phyloP scores from a whole-genome alignment of 495 filamentous ascomycete species.

The Aspergillus mulundensis region DNA sequence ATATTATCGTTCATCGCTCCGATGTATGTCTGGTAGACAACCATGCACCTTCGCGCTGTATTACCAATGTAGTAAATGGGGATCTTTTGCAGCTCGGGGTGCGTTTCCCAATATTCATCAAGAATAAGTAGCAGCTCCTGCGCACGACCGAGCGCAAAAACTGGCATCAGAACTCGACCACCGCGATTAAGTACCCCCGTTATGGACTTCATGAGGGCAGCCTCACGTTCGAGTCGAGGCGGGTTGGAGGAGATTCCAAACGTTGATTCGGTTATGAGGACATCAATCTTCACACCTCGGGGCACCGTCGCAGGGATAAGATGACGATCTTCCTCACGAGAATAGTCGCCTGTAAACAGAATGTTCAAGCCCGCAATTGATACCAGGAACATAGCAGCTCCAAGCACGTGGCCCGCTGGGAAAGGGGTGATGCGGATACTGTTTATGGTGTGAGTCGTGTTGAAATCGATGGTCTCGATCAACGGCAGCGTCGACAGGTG shows the following conservation, averaged over 20 bases:
- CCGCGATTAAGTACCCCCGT: constrained; percentile 85
- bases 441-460: constrained; percentile 94
- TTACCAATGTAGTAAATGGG: constrained; percentile 98
- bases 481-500: constrained; percentile 85
- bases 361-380: constrained; percentile 95
- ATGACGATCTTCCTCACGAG: constrained; percentile 89
- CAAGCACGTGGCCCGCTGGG: constrained; percentile 92
- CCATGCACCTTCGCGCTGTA: constrained; percentile 92
- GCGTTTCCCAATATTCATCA: constrained; percentile 92
- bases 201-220: constrained; percentile 89
- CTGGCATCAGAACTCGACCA: constrained; percentile 88
- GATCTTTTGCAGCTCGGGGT: constrained; percentile 77
- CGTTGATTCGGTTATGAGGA: constrained; percentile 94
- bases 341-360: constrained; percentile 96
- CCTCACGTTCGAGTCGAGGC: constrained; percentile 83
- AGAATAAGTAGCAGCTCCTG: constrained; percentile 93
- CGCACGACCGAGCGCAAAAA: constrained; percentile 88
- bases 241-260: constrained; percentile 92
- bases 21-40: constrained; percentile 96
- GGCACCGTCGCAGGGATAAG: constrained; percentile 88
- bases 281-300: constrained; percentile 79
- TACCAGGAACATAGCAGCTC: constrained; percentile 97
- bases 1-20: constrained; percentile 99
- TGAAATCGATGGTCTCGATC: constrained; percentile 97
- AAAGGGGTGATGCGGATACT: constrained; percentile 96